These are phyloP conservation scores for Kernera saxatilis DNA, from an alignment of 345 rosid genomes.

Conservation along the genomic window DNA sequence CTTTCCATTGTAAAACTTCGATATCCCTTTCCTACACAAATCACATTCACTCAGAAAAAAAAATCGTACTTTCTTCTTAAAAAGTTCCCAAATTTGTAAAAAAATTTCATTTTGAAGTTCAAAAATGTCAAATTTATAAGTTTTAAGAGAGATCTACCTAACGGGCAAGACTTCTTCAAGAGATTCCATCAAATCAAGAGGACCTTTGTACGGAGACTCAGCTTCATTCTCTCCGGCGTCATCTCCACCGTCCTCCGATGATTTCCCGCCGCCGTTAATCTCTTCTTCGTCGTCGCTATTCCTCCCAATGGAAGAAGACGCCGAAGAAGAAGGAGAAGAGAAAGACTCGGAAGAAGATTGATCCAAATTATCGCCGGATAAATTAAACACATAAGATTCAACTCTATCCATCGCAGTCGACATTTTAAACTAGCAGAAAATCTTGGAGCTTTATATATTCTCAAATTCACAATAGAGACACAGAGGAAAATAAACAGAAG, in stretches of 20 bases:
- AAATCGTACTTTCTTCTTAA: not conserved
- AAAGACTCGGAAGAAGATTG: slow-evolving; percentile 26
- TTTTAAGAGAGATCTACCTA: slow-evolving; percentile 32
- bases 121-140: not conserved
- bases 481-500: not conserved
- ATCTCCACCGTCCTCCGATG: slow-evolving; percentile 34
- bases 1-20: slow-evolving; percentile 74
- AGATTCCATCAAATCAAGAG: slow-evolving; percentile 50
- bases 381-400: slow-evolving; percentile 25
- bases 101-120: not conserved
- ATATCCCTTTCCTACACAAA: slow-evolving; percentile 70
- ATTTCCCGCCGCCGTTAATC: not conserved
- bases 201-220: slow-evolving; percentile 50
- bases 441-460: not conserved
- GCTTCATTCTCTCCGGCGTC: slow-evolving; percentile 46
- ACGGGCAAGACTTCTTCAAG: slow-evolving; percentile 59
- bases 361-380: slow-evolving; percentile 6
- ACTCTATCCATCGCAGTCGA: slow-evolving; percentile 33
- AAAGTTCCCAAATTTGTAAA: not conserved
- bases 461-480: not conserved
- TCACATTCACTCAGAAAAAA: not conserved
- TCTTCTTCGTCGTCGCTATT: slow-evolving; percentile 44
- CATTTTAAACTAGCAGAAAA: not conserved
- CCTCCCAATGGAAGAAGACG: slow-evolving; percentile 56
- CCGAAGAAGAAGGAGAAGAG: slow-evolving; percentile 29